These are phyloP conservation scores for Filobasidium wieringae DNA, from an alignment of 768 basidiomycete species.

Conservation along the genomic window DNA sequence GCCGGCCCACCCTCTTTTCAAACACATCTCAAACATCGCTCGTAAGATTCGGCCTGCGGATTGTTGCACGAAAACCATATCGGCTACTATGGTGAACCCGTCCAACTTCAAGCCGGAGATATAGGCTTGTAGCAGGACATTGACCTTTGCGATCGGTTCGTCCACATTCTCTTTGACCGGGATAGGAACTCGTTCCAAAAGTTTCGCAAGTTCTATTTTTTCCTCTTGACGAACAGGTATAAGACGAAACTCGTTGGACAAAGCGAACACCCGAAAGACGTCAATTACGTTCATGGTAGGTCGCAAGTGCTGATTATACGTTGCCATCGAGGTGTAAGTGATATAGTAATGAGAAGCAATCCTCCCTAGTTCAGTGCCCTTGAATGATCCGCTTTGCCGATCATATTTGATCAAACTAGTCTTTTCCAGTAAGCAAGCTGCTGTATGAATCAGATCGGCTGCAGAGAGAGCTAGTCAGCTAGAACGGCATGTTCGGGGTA, in stretches of 20 bases:
- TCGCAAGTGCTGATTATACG: conserved; percentile 85
- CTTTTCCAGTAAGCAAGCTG: conserved; percentile 85
- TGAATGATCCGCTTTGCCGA: conserved; percentile 72
- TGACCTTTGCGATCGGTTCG: conserved; percentile 93
- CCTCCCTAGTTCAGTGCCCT: conserved; percentile 80
- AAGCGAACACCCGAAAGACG: conserved; percentile 85
- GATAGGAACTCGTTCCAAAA: conserved; percentile 88
- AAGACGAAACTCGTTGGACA: conserved; percentile 89
- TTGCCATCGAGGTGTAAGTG: conserved; percentile 87
- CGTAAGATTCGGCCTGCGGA: conserved; percentile 92
- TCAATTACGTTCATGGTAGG: conserved; percentile 79
- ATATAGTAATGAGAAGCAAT: conserved; percentile 96
- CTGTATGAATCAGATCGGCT: conserved; percentile 78
- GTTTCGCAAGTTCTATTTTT: conserved; percentile 77
- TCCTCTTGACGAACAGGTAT: conserved; percentile 57
- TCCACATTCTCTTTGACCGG: conserved; percentile 95
- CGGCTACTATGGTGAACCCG: conserved; percentile 49
- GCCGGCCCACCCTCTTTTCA: conserved; percentile 95
- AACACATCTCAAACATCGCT: conserved; percentile 93
- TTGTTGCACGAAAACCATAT: conserved; percentile 83
- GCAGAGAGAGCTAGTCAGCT: background rate
- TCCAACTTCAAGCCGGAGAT: conserved; percentile 89
- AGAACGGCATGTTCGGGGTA: background rate
- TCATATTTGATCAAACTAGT: conserved; percentile 91
- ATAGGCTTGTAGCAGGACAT: conserved; percentile 86